Evolutionary conservation across 768 basidiomycete species (phyloP).

Genomic region (Hygrophorus russula): DNA sequence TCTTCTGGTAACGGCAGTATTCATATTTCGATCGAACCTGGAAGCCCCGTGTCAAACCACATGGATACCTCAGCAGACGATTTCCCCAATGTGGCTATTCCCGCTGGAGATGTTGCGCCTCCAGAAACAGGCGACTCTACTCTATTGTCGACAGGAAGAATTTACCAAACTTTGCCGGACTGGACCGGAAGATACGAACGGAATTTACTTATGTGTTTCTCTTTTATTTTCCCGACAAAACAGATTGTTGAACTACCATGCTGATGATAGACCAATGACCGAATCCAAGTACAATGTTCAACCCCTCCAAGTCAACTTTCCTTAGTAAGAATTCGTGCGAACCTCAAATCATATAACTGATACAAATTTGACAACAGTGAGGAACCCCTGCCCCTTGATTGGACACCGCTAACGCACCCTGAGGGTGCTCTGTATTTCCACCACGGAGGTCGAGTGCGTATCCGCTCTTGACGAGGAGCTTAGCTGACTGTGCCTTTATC

Average conservation of each 20-base stretch:
- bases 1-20: too few species aligned
- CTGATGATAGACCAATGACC: neutral
- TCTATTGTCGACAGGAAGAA: too few species aligned
- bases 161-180: too few species aligned
- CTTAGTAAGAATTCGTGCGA: neutral
- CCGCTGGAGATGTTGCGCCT: too few species aligned
- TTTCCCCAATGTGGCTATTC: too few species aligned
- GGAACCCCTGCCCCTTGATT: conserved; percentile 19
- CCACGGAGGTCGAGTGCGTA: conserved; percentile 30
- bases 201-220: neutral
- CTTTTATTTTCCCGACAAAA: neutral
- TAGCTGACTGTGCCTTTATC: neutral
- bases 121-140: too few species aligned
- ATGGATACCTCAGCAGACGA: too few species aligned
- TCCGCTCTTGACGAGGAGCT: neutral
- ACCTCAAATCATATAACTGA: neutral
- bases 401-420: conserved; percentile 41
- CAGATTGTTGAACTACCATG: neutral
- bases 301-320: neutral
- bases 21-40: too few species aligned
- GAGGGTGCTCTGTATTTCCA: conserved; percentile 54
- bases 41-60: too few species aligned
- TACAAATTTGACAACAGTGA: neutral
- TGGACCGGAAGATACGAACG: conserved; percentile 1
- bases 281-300: neutral